A percentile compares a stretch with the other conserved stretches of the same genome.
Evolutionary conservation across 2,329 filamentous ascomycete species (phyloP).

Genomic region (Lecanicillium sp.): DNA sequence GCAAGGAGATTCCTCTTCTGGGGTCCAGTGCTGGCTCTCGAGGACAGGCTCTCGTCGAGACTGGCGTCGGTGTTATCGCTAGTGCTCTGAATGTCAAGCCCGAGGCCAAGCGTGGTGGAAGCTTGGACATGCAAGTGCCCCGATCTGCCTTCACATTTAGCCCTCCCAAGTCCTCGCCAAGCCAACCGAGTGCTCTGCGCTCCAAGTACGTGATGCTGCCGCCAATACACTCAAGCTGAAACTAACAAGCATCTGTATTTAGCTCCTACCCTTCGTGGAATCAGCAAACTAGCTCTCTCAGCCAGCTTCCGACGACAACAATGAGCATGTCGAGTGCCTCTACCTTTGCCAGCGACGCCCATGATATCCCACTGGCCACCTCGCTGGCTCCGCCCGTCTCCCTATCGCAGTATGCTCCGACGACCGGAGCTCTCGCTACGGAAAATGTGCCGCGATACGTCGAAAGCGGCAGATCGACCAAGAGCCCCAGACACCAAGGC

Average conservation of each 20-base stretch:
- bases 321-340: constrained; percentile 43
- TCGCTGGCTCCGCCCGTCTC: constrained; percentile 48
- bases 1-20: constrained; percentile 85
- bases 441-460: constrained; percentile 51
- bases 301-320: constrained; percentile 48
- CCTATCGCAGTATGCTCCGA: constrained; percentile 26
- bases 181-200: constrained; percentile 47
- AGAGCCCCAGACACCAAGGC: constrained; percentile 49
- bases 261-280: constrained; percentile 57
- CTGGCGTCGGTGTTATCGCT: constrained; percentile 54
- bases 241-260: constrained; percentile 22
- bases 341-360: constrained; percentile 42
- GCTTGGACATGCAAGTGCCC: constrained; percentile 49
- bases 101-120: constrained; percentile 44
- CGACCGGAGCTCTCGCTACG: constrained; percentile 24
- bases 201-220: constrained; percentile 50
- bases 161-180: constrained; percentile 49
- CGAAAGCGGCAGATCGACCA: constrained; percentile 49
- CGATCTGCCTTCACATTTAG: constrained; percentile 54
- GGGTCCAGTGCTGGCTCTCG: constrained; percentile 69
- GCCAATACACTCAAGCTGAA: too few relatives aligned
- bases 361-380: constrained; percentile 48
- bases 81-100: constrained; percentile 50
- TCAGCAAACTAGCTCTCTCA: constrained; percentile 15
- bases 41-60: constrained; percentile 68